Percentiles rank a stretch among this genome's conserved stretches.
Evolutionary conservation across 2,329 filamentous ascomycete genomes (phyloP).

Genomic region (Cercospora janseana): DNA sequence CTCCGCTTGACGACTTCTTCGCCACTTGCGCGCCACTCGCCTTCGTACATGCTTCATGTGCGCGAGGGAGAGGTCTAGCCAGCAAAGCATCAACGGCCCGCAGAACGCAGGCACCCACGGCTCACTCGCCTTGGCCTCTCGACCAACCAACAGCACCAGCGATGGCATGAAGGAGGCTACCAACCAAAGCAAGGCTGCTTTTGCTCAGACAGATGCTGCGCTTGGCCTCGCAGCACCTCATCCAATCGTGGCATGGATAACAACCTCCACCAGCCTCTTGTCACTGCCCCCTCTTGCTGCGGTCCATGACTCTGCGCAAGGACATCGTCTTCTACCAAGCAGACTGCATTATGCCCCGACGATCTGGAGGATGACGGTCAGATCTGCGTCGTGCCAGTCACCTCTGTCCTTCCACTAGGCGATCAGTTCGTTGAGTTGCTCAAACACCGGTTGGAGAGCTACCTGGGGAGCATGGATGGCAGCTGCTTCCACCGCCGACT

Average conservation of each 20-base stretch:
- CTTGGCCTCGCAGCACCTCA: too few relatives aligned
- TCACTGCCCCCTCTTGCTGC: background rate
- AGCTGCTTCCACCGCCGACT: background rate
- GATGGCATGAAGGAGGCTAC: too few relatives aligned
- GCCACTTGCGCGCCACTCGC: constrained; percentile 41
- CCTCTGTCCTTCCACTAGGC: constrained; percentile 14
- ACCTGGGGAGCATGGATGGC: background rate
- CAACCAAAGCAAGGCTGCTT: too few relatives aligned
- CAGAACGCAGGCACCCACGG: constrained; percentile 19
- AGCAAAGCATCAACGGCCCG: constrained; percentile 20
- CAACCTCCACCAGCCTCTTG: constrained; percentile 8
- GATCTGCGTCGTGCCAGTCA: constrained; percentile 11
- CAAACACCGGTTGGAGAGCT: background rate
- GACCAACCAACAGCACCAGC: constrained; percentile 22
- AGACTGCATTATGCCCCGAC: too few relatives aligned
- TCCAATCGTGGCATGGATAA: too few relatives aligned
- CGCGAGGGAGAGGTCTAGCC: constrained; percentile 19
- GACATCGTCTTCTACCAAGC: too few relatives aligned
- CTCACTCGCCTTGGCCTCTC: constrained; percentile 27
- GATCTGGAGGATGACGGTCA: constrained; percentile 6
- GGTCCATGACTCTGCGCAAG: too few relatives aligned
- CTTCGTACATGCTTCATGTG: too few relatives aligned
- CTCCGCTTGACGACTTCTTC: constrained; percentile 51
- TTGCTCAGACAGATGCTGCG: too few relatives aligned
- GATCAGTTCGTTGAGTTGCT: constrained; percentile 10